Evolutionary conservation across 257 asterid species (phyloP), one percentile per base, ranked within the genome.

Genomic region (Nicotiana benthamiana): DNA sequence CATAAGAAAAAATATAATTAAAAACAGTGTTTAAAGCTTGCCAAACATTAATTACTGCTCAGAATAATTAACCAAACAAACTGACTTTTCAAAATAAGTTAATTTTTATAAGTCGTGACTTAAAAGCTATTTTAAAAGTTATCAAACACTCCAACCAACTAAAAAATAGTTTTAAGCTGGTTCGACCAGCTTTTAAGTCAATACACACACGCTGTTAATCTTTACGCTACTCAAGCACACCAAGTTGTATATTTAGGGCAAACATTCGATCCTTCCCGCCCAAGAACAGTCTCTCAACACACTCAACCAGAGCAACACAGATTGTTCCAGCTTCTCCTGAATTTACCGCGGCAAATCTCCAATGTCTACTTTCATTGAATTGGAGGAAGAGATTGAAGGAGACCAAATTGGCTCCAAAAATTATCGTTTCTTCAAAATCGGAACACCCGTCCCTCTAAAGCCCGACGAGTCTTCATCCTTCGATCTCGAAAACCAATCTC

Each of bases 341-440:
- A 12, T 4, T n/a, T n/a, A n/a, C n/a, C n/a, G n/a, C n/a, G n/a
- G 3, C 18, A 51, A n/a, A n/a, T n/a, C n/a, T n/a, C 56, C 22
- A 60, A 59, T 60, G 65, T 22, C 54, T 67, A 77, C 79, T 65
- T 9, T 61, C 75, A 60, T 90, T 65, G 85, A 90, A 63, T 70
- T 95, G 91, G 91, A 88, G 32, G 91, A 93, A 28, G 96, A 80
- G 80, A 63, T 90, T 40, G 96, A 90, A 27, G 99, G 97, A 17
- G 93, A 89, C 7, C 79, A 65, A 63, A 78, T 86, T 77, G 89
- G 87, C 74, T 81, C 96, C 77, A 81, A 80, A 77, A 86, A 95
- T 56, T 92, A 88, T 88, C 92, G 96, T 80, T 95, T 90, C 85
- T 59, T 82, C 77, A 82, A 64, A 75, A 75, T 92, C 12, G 99